A percentile compares a stretch with the other conserved stretches of the same genome.
Conservation (phyloP, 1,284 basidiomycete genomes). For the Sporisorium sorghi region DNA sequence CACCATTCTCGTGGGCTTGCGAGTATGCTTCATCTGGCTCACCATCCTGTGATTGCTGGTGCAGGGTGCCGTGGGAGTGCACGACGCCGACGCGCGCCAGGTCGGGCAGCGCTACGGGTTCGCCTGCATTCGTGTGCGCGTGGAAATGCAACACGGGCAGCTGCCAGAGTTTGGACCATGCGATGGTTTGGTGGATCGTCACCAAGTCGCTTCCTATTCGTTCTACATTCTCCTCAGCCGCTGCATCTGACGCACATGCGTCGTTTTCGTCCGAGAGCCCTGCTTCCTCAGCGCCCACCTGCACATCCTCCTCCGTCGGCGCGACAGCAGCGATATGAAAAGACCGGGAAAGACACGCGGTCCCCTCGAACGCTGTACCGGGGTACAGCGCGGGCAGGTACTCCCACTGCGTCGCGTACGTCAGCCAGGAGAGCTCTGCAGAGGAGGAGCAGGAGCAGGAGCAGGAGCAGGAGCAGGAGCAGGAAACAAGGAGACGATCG, state of each 20-base stretch:
- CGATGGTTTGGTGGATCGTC: constrained; percentile 21
- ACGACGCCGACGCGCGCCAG: constrained; percentile 7
- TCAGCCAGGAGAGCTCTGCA: constrained; percentile 17
- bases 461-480: too few species aligned
- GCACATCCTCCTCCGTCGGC: neutral
- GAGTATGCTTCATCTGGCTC: too few species aligned
- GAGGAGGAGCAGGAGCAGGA: neutral
- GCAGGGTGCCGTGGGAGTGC: neutral
- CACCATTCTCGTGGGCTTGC: too few species aligned
- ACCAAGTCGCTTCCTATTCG: neutral
- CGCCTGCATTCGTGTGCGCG: constrained; percentile 8
- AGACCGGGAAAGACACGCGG: constrained; percentile 16
- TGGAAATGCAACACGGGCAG: constrained; percentile 36
- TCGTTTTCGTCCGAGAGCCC: neutral
- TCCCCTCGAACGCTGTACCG: constrained; percentile 2
- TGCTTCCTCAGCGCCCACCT: too few species aligned
- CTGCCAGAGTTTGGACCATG: constrained; percentile 20
- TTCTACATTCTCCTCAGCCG: too few species aligned
- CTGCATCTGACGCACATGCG: neutral
- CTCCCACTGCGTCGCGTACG: constrained; percentile 20
- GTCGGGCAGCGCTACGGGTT: constrained; percentile 6
- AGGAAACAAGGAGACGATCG: neutral
- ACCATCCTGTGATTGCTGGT: neutral
- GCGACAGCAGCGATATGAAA: constrained; percentile 8
- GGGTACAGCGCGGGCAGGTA: constrained; percentile 1